Base-by-base conservation (phyloP, 2,329 filamentous ascomycete genomes). In the Helminthosporium solani region DNA sequence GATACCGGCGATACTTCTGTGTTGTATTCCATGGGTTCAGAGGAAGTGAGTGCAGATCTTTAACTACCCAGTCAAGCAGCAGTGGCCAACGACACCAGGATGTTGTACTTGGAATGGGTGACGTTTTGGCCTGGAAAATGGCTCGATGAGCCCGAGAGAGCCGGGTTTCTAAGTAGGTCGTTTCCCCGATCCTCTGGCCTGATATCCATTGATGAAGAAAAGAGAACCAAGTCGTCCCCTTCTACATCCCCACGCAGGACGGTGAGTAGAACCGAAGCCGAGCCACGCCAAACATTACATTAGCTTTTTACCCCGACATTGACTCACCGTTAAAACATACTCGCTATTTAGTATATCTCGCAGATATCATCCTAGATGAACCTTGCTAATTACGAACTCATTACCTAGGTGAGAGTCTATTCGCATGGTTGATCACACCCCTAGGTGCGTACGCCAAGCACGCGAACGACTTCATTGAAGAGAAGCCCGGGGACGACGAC, bases 401-500 rank as follows among this genome's bases (percentile, higher is more conserved):
- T 25, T 25, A 6, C 23, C 6, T 9, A 25, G 23, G 23, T 9
- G 84, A 91, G 67, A 82, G 76, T 1, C 73, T 96, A 7, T 95
- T 94, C 64, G 86, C 87, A n/a, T 97, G 92, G 92, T 90, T 96
- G 60, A 78, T 96, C 41, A 74, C 96, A 38, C 92, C 92, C 0
- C 71, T 95, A 4, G 83, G 85, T 23, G 72, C 89, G 0, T 95
- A 95, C 65, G 76, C 82, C 7, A 77, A 83, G 52, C 79, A 95
- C 57, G 84, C 90, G 56, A 70, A 78, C 12, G 71, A 72, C 2
- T 75, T 95, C 9, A 84, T 92, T 56, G 70, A 77, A 8, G 72
- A 74, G 11, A 49, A 52, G 11, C 41, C 54, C 15, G 47, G 44
- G 4, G 43, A 50, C 7, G 42, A 79, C 69, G 73, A 76, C 50